Conservation (phyloP, 1,284 basidiomycete species). For the Mycosarcoma mackinlayi region DNA sequence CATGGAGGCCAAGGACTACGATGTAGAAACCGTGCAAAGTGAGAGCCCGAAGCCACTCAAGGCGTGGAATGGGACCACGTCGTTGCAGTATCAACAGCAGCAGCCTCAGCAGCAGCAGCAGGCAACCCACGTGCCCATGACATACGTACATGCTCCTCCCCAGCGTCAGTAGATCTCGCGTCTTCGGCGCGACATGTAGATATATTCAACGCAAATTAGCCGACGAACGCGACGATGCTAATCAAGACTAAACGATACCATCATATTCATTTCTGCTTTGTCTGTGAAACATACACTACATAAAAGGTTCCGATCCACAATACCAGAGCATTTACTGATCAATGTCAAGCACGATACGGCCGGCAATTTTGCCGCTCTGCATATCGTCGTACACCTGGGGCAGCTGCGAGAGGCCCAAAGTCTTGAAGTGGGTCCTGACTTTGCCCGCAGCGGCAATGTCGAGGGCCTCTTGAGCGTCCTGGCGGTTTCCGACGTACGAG, state of each 20-base stretch:
- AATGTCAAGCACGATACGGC: slow-evolving; percentile 75
- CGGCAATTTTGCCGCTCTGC: slow-evolving; percentile 74
- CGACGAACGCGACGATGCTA: no score
- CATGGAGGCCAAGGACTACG: not conserved
- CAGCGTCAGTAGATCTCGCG: no score
- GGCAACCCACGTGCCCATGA: no score
- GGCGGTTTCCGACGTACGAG: slow-evolving; percentile 76
- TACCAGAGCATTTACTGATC: slow-evolving; percentile 49
- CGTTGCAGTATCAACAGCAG: no score
- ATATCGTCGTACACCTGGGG: slow-evolving; percentile 73
- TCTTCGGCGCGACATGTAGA: no score
- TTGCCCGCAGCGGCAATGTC: slow-evolving; percentile 77
- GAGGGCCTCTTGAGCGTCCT: slow-evolving; percentile 71
- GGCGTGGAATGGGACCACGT: no score
- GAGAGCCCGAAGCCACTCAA: no score
- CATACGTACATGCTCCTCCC: not conserved
- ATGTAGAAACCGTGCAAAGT: not conserved
- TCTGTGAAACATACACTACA: no score
- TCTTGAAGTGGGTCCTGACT: slow-evolving; percentile 74
- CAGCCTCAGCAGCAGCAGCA: not conserved
- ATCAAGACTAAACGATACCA: no score
- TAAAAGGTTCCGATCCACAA: no score
- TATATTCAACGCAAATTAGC: no score
- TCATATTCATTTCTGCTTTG: no score
- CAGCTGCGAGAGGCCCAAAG: slow-evolving; percentile 74